phyloP scores from a whole-genome alignment of 176 grass and related monocot genomes.

The Oryza australiensis region DNA sequence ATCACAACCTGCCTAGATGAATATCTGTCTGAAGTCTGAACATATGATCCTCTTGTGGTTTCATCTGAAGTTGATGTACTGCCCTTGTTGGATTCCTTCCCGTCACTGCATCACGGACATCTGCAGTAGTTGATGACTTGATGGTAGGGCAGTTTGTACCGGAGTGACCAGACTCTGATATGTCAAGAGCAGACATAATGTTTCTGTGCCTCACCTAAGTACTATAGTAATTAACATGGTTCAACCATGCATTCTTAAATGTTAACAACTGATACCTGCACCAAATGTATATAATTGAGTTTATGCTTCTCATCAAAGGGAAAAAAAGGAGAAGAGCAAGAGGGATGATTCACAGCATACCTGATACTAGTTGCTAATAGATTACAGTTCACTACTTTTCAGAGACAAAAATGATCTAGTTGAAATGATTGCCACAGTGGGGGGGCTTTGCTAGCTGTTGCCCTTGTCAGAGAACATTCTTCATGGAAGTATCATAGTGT shows the following conservation, averaged over 20 bases:
- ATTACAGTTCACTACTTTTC: constrained; percentile 29
- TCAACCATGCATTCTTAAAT: not conserved
- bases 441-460: not conserved
- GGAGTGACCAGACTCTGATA: not conserved
- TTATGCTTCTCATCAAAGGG: not conserved
- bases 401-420: constrained; percentile 31
- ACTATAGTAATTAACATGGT: not conserved
- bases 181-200: not conserved
- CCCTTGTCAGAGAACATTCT: constrained; percentile 46
- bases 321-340: not conserved
- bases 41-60: too few relatives aligned
- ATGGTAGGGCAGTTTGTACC: not conserved
- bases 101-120: not conserved
- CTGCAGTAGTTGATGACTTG: not conserved
- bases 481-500: constrained; percentile 28
- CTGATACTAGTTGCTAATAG: constrained; percentile 4
- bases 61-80: not conserved
- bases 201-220: not conserved
- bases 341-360: constrained; percentile 3
- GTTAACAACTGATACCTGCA: not conserved
- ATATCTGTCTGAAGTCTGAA: too few relatives aligned
- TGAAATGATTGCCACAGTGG: constrained; percentile 40
- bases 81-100: not conserved
- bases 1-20: too few relatives aligned
- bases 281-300: not conserved